Base-by-base conservation (phyloP, 2,329 filamentous ascomycete genomes). In the Diaporthe aspalathi region DNA sequence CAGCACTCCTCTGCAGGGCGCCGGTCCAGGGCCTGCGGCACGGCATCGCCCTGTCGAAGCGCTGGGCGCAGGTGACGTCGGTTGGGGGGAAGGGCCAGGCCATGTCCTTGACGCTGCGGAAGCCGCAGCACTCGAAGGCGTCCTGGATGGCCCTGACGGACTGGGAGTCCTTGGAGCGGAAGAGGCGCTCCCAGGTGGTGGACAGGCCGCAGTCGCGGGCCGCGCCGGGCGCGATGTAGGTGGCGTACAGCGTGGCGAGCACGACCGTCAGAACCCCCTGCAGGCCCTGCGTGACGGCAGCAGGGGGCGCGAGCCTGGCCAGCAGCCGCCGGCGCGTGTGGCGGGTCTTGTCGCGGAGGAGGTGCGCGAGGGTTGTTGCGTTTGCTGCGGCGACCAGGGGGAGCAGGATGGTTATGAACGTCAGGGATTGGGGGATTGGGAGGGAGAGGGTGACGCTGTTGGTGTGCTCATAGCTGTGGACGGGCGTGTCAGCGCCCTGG, bases 71-170 rank as follows among this genome's bases (percentile, higher is more conserved):
- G 16, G 24, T 70, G 52, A 52, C 76, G 73, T 54, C 79, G 63
- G 65, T 67, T 3, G 52, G 73, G 0, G 83, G 83, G 71, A 92
- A 93, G 0, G 92, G 92, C 83, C 86, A 93, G 0, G 88, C 86
- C 74, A 87, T 88, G 76, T 94, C 91, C 38, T 77, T 79, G 35
- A 88, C 77, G 5, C 83, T 85, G 69, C 84, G 84, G 43, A 93
- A 83, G 0, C 92, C 92, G 74, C 92, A 94, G 81, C 92, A 94
- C 9, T 86, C 77, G 40, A 93, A 86, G 0, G 85, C 79, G 76
- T 94, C 89, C 76, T 94, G 92, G 65, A 94, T 91, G 2, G 81
- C 79, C 52, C 84, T 82, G 70, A 94, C 86, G 2, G 83, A 79
- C 0, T 75, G 73, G 0, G 73, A 83, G 68, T 92, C 83, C 72